Conservation (phyloP, 371 early-diverging fungal species). For the Funneliformis caledonium region DNA sequence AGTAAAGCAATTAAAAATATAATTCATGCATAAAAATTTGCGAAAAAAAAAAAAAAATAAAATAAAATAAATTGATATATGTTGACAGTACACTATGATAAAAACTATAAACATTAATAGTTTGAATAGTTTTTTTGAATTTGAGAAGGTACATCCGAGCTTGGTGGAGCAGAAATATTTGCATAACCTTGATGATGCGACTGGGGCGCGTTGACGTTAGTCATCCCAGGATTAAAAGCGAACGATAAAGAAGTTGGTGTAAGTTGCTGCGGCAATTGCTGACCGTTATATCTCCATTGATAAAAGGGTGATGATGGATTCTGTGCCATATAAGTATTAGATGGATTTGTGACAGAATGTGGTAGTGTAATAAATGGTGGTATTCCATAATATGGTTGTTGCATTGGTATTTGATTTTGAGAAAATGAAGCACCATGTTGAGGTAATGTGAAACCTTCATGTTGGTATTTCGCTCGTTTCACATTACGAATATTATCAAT, state of each 20-base stretch:
- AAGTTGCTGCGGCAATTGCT: background rate
- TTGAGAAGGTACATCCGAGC: background rate
- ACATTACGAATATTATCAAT: background rate
- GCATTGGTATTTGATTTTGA: slow-evolving; percentile 4
- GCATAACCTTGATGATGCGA: background rate
- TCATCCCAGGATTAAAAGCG: background rate
- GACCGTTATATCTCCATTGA: background rate
- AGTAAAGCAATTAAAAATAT: too few relatives aligned
- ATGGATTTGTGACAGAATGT: background rate
- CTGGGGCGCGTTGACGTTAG: background rate
- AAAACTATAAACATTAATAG: too few relatives aligned
- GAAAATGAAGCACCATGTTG: background rate
- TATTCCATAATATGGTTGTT: slow-evolving; percentile 3
- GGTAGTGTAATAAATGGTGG: background rate
- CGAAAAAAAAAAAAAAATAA: too few relatives aligned
- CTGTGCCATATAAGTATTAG: background rate
- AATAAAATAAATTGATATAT: too few relatives aligned
- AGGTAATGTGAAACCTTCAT: background rate
- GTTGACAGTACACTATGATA: too few relatives aligned
- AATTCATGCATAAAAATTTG: too few relatives aligned
- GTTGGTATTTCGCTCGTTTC: background rate
- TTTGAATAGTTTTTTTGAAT: background rate
- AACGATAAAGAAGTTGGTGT: slow-evolving; percentile 7
- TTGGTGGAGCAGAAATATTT: background rate
- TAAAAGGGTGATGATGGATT: background rate